Evolutionary conservation across 2,329 filamentous ascomycete genomes (phyloP).

Genomic region (Drechslerella coelobrocha): DNA sequence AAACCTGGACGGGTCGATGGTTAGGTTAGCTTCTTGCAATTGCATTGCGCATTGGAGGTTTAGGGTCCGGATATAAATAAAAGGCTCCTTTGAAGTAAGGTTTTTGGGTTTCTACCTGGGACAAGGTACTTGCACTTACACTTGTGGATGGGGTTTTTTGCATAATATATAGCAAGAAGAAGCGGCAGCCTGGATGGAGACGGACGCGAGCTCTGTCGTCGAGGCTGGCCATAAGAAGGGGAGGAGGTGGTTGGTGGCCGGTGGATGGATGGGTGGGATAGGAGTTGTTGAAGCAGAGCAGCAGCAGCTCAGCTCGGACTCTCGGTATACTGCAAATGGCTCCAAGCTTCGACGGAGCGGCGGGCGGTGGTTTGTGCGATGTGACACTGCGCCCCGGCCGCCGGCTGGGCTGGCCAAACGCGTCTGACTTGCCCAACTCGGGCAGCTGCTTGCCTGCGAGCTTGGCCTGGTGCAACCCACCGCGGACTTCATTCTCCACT

Average conservation of each 20-base stretch:
- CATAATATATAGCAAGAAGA: neutral
- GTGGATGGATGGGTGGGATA: neutral
- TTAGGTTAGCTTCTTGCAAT: slow-evolving; percentile 4
- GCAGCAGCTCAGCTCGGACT: too few species aligned
- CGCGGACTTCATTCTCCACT: too few species aligned
- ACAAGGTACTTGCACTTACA: neutral
- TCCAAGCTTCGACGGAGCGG: slow-evolving; percentile 9
- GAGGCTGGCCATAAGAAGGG: neutral
- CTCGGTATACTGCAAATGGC: neutral
- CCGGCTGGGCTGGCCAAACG: neutral
- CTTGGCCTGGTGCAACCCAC: too few species aligned
- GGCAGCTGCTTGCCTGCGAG: too few species aligned
- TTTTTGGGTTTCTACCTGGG: neutral
- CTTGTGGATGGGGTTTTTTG: neutral
- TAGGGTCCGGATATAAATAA: neutral
- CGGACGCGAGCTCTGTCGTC: neutral
- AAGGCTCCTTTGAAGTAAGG: too few species aligned
- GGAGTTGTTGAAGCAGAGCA: neutral
- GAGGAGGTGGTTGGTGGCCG: neutral
- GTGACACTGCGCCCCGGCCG: neutral
- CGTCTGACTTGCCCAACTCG: too few species aligned
- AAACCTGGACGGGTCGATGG: neutral
- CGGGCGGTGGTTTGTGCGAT: too few species aligned
- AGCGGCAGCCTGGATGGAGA: neutral
- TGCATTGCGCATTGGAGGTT: slow-evolving; percentile 10